A percentile compares a stretch with the other conserved stretches of the same genome.
These are phyloP conservation scores for Tricholoma saponaceum DNA, from an alignment of 768 basidiomycete species.

Conservation along the genomic window DNA sequence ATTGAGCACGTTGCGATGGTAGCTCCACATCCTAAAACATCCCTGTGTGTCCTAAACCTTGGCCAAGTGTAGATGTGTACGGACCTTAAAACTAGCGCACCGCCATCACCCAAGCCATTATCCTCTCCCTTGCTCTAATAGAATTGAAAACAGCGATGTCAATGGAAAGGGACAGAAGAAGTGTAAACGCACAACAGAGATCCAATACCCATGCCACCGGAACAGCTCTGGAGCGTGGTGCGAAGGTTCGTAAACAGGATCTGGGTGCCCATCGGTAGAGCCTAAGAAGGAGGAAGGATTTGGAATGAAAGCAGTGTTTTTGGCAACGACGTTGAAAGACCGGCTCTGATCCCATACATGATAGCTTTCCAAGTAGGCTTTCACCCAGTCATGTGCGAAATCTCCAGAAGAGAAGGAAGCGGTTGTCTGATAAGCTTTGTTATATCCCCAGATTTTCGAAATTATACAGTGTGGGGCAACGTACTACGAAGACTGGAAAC, in stretches of 20 bases:
- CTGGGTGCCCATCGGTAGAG: background rate
- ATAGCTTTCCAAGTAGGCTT: background rate
- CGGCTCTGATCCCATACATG: background rate
- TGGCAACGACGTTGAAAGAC: background rate
- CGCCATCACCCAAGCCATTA: background rate
- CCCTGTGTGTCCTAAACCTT: background rate
- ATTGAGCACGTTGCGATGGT: background rate
- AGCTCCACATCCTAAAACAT: background rate
- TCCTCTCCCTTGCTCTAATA: background rate
- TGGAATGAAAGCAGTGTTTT: background rate
- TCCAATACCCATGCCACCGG: background rate
- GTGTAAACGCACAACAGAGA: background rate
- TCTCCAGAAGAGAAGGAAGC: background rate
- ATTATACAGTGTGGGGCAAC: no score
- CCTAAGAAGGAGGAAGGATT: background rate
- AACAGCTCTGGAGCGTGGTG: background rate
- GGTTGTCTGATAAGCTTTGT: background rate
- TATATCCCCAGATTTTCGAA: no score
- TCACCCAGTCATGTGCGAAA: background rate
- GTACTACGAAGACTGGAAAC: no score
- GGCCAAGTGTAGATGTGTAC: background rate
- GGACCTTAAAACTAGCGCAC: background rate
- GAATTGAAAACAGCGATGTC: background rate
- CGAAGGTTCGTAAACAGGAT: background rate
- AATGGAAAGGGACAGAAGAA: background rate